Evolutionary conservation across 352 stramenopile species (phyloP).

Genomic region (Phytopythium helicoides): DNA sequence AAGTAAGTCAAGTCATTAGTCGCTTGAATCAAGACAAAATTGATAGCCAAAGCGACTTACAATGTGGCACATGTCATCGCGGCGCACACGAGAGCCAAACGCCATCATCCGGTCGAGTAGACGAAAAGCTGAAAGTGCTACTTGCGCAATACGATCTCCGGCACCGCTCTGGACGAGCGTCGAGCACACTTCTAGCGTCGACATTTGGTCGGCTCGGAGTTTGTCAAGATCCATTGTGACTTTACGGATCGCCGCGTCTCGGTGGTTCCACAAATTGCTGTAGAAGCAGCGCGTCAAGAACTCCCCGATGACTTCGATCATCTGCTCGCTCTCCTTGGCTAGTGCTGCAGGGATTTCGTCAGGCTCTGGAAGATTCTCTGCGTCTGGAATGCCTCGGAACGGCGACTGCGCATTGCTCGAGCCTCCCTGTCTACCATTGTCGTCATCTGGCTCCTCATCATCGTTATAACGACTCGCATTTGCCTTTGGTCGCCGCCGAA

Average conservation of each 20-base stretch:
- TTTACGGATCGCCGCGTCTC: conserved; percentile 82
- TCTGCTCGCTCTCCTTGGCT: conserved; percentile 72
- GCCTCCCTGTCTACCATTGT: conserved; percentile 11
- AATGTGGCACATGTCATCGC: conserved; percentile 66
- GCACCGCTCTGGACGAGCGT: conserved; percentile 71
- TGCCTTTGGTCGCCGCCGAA: conserved; percentile 15
- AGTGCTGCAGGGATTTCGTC: conserved; percentile 65
- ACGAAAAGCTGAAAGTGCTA: conserved; percentile 71
- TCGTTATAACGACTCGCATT: conserved; percentile 7
- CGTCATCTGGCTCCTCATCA: conserved; percentile 22
- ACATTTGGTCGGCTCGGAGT: conserved; percentile 43
- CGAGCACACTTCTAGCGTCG: conserved; percentile 58
- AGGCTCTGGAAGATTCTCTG: conserved; percentile 64
- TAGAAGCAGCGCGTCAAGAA: conserved; percentile 85
- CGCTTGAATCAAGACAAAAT: neutral
- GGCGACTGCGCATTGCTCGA: conserved; percentile 33
- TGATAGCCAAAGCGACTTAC: conserved; percentile 27
- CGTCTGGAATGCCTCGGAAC: conserved; percentile 67
- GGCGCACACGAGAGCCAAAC: conserved; percentile 40
- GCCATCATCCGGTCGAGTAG: conserved; percentile 60
- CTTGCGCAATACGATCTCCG: conserved; percentile 71
- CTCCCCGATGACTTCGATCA: conserved; percentile 69
- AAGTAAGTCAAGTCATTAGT: neutral
- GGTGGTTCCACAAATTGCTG: conserved; percentile 87
- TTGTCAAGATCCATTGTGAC: conserved; percentile 71